phyloP scores from a whole-genome alignment of 2,329 filamentous ascomycete genomes.

The Cercospora canescens region DNA sequence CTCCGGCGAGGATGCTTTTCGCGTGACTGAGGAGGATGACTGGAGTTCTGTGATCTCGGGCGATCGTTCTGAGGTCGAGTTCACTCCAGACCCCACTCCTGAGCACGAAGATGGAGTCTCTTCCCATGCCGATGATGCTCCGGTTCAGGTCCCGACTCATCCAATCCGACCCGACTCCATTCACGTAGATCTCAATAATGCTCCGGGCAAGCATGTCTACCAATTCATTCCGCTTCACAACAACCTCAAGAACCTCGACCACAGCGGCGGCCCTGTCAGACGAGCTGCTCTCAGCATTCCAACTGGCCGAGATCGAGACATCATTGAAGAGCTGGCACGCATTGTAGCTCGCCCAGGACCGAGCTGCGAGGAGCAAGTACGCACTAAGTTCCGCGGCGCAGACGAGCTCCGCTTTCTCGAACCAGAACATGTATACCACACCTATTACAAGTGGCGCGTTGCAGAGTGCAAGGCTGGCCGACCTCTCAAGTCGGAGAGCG shows the following conservation, averaged over 20 bases:
- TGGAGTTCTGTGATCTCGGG: not conserved
- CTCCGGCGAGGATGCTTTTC: not conserved
- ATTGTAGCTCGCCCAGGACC: conserved; percentile 73
- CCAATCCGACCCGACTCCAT: not conserved
- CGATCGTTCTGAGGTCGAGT: not conserved
- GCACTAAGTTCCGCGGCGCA: conserved; percentile 78
- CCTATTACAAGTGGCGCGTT: conserved; percentile 89
- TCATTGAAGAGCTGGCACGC: conserved; percentile 92
- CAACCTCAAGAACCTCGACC: not conserved
- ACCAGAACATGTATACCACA: conserved; percentile 76
- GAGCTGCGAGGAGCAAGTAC: conserved; percentile 78
- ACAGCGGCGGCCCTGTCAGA: not conserved
- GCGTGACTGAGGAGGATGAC: not conserved
- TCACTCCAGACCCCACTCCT: not conserved
- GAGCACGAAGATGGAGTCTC: not conserved
- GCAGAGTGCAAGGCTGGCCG: conserved; percentile 81
- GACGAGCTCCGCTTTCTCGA: conserved; percentile 90
- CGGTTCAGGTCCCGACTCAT: not conserved
- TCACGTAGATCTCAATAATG: not conserved
- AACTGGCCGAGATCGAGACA: conserved; percentile 70
- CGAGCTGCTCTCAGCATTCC: conserved; percentile 42
- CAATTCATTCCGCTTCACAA: not conserved
- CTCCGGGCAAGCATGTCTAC: not conserved
- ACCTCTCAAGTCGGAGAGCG: conserved; percentile 35
- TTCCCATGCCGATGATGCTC: too few species aligned